Percentiles rank a stretch among this genome's conserved stretches.
Evolutionary conservation across 345 rosid genomes (phyloP).

Genomic region (Kernera saxatilis): DNA sequence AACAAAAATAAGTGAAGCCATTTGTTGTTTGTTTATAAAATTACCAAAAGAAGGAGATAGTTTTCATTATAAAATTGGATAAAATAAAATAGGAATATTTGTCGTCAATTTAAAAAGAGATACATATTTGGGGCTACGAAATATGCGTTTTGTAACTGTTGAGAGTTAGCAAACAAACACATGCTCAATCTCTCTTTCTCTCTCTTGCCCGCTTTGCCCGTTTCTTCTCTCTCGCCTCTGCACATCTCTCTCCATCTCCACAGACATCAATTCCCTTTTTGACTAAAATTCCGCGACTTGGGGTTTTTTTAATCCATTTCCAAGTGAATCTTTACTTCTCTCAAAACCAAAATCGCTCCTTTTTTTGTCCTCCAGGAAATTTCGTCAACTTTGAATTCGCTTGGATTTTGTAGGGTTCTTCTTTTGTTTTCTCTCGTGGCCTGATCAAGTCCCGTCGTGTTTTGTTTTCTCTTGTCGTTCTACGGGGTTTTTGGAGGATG

Average conservation of each 20-base stretch:
- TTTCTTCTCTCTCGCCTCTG: neutral
- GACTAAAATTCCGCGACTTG: conserved; percentile 22
- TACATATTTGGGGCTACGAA: neutral
- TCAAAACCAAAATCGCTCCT: neutral
- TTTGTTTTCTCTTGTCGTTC: neutral
- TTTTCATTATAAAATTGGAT: neutral
- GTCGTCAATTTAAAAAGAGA: neutral
- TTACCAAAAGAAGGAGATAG: neutral
- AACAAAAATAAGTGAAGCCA: neutral
- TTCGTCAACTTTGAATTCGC: neutral
- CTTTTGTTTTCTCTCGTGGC: neutral
- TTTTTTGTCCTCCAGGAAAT: neutral
- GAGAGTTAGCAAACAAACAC: conserved; percentile 28
- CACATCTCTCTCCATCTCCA: conserved; percentile 5
- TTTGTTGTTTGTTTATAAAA: neutral
- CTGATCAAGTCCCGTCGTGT: conserved; percentile 3
- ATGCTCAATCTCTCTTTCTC: conserved; percentile 7
- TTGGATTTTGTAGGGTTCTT: conserved; percentile 4
- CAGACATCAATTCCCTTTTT: conserved; percentile 31
- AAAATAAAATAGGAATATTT: neutral
- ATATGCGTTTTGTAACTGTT: conserved; percentile 22
- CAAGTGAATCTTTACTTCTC: conserved; percentile 18
- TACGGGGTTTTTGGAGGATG: conserved; percentile 10
- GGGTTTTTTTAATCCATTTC: neutral
- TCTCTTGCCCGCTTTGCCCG: conserved; percentile 24